Evolutionary conservation across 2,329 filamentous ascomycete genomes (phyloP).

Genomic region (Colletotrichum plurivorum): DNA sequence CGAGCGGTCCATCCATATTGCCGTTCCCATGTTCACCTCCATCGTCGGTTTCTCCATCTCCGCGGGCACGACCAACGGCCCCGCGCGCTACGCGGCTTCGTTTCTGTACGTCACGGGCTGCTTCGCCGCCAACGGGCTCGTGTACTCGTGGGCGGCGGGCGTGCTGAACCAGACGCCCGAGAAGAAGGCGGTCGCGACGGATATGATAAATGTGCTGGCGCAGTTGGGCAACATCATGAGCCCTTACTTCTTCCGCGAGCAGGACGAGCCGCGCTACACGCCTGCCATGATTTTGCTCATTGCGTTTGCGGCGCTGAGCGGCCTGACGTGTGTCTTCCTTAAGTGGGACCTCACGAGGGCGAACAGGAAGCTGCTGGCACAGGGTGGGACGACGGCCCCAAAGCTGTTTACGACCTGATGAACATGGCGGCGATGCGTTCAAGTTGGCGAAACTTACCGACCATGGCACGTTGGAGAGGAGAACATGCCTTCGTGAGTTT

Average conservation of each 20-base stretch:
- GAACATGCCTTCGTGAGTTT: too few relatives aligned
- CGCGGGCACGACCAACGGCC: slow-evolving; percentile 66
- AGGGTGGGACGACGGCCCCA: neutral
- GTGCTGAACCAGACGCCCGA: slow-evolving; percentile 52
- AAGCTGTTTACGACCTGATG: neutral
- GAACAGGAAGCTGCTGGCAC: slow-evolving; percentile 1
- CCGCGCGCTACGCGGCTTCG: slow-evolving; percentile 68
- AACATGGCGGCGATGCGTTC: too few relatives aligned
- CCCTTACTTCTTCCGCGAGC: slow-evolving; percentile 53
- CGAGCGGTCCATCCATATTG: slow-evolving; percentile 74
- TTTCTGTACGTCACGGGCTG: slow-evolving; percentile 51
- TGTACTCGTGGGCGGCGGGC: slow-evolving; percentile 51
- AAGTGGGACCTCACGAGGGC: slow-evolving; percentile 11
- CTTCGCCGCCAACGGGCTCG: slow-evolving; percentile 51
- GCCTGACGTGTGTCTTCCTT: neutral
- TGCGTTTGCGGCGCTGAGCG: slow-evolving; percentile 18
- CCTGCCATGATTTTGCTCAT: slow-evolving; percentile 46
- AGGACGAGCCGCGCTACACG: slow-evolving; percentile 47
- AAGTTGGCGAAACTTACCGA: too few relatives aligned
- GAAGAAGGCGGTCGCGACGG: slow-evolving; percentile 51
- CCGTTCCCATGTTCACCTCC: slow-evolving; percentile 67
- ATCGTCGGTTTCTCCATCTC: slow-evolving; percentile 71
- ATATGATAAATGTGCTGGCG: slow-evolving; percentile 52
- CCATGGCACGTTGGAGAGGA: too few relatives aligned
- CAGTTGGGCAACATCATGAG: slow-evolving; percentile 55